Percentiles rank a stretch among this genome's conserved stretches.
These are phyloP conservation scores for Chrysoporthe puriensis DNA, from an alignment of 2,329 filamentous ascomycete species.

Conservation along the genomic window DNA sequence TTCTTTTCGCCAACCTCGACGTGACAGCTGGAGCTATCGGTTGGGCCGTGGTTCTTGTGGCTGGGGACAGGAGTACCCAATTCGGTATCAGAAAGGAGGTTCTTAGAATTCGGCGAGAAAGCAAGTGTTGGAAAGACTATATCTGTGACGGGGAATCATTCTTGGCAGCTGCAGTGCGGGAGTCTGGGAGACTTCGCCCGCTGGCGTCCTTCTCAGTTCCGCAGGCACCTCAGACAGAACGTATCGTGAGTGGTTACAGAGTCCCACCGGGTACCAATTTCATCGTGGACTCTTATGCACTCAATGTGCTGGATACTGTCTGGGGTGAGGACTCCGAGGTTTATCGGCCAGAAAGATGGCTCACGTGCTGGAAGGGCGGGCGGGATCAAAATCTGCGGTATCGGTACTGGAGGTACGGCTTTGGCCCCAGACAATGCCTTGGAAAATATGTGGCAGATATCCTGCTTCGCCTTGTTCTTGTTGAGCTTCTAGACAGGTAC, in stretches of 20 bases:
- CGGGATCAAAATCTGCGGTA: constrained; percentile 40
- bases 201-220: constrained; percentile 46
- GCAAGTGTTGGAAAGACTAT: neutral
- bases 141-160: constrained; percentile 31
- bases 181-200: constrained; percentile 44
- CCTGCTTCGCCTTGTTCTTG: constrained; percentile 35
- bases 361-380: neutral
- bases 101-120: neutral
- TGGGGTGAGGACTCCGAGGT: constrained; percentile 43
- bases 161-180: constrained; percentile 42
- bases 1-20: constrained; percentile 51
- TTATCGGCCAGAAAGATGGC: constrained; percentile 38
- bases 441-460: constrained; percentile 46
- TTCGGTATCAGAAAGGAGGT: neutral
- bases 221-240: constrained; percentile 42
- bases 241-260: constrained; percentile 39
- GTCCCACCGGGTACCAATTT: constrained; percentile 45
- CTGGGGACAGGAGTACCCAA: constrained; percentile 39
- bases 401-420: constrained; percentile 49
- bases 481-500: constrained; percentile 29
- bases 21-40: constrained; percentile 47
- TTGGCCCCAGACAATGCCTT: constrained; percentile 48
- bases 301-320: constrained; percentile 44
- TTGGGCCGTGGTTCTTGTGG: constrained; percentile 48
- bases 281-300: constrained; percentile 46